These are phyloP conservation scores for Coix lacrymajobi DNA, from an alignment of 176 grass and related monocot genomes.

Conservation along the genomic window DNA sequence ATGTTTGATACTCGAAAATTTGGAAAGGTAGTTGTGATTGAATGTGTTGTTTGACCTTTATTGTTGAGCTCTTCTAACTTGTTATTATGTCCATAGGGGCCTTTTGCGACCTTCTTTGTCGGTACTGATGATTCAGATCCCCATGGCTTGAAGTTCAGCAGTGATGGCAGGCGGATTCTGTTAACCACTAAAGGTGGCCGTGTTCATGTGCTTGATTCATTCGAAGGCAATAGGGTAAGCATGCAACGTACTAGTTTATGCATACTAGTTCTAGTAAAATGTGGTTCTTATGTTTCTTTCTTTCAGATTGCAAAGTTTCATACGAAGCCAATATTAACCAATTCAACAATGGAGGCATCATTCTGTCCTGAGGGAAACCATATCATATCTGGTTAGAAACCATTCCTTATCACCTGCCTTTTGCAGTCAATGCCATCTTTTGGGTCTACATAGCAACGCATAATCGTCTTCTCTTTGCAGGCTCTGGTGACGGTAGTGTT, in stretches of 20 bases:
- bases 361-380: constrained; percentile 96
- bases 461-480: constrained; percentile 26
- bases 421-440: not conserved
- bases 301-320: constrained; percentile 62
- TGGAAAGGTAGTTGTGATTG: constrained; percentile 56
- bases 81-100: constrained; percentile 49
- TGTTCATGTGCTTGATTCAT: constrained; percentile 93
- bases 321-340: constrained; percentile 67
- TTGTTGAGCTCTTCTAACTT: constrained; percentile 4
- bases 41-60: not conserved
- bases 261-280: not conserved
- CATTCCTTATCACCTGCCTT: not conserved
- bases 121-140: constrained; percentile 73
- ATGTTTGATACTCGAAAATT: constrained; percentile 85
- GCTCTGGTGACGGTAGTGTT: constrained; percentile 93
- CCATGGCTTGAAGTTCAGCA: constrained; percentile 90
- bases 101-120: constrained; percentile 73
- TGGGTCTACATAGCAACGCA: not conserved
- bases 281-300: not conserved
- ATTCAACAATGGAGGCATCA: constrained; percentile 82
- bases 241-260: constrained; percentile 13
- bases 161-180: constrained; percentile 73
- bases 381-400: constrained; percentile 69
- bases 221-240: constrained; percentile 70
- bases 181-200: constrained; percentile 77